These are phyloP conservation scores for Daedaleopsis nitida DNA, from an alignment of 768 basidiomycete species.

Conservation along the genomic window DNA sequence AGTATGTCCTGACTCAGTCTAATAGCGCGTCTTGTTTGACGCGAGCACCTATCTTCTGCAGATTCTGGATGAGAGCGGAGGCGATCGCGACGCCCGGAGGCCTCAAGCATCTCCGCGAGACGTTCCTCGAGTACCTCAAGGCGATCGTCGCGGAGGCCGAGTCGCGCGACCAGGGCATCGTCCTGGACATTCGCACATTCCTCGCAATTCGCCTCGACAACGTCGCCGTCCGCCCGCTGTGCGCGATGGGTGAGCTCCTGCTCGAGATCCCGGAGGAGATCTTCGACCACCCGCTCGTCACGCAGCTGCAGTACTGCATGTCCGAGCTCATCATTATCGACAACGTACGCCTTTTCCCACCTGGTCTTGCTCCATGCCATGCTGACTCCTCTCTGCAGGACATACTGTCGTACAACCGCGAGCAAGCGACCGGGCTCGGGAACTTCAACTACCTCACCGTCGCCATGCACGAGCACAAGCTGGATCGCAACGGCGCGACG, in stretches of 20 bases:
- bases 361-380: too few species aligned
- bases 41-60: slow-evolving; percentile 2
- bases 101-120: slow-evolving; percentile 21
- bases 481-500: slow-evolving; percentile 21
- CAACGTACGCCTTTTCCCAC: slow-evolving; percentile 46
- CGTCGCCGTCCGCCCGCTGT: slow-evolving; percentile 23
- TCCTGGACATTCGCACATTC: slow-evolving; percentile 26
- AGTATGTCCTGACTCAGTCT: slow-evolving; percentile 10
- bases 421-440: slow-evolving; percentile 31
- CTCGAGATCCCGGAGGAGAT: slow-evolving; percentile 62
- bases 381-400: too few species aligned
- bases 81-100: slow-evolving; percentile 6
- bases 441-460: slow-evolving; percentile 31
- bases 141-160: slow-evolving; percentile 27
- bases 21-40: background rate
- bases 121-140: slow-evolving; percentile 22
- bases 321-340: slow-evolving; percentile 66
- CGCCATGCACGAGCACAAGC: slow-evolving; percentile 26
- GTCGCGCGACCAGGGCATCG: slow-evolving; percentile 17
- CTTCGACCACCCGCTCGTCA: slow-evolving; percentile 56
- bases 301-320: slow-evolving; percentile 51
- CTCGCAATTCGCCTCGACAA: slow-evolving; percentile 26
- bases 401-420: slow-evolving; percentile 5
- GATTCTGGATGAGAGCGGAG: slow-evolving; percentile 1
- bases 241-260: slow-evolving; percentile 36